Base-by-base conservation (phyloP, 2,329 filamentous ascomycete genomes). In the Botryotinia narcissicola region DNA sequence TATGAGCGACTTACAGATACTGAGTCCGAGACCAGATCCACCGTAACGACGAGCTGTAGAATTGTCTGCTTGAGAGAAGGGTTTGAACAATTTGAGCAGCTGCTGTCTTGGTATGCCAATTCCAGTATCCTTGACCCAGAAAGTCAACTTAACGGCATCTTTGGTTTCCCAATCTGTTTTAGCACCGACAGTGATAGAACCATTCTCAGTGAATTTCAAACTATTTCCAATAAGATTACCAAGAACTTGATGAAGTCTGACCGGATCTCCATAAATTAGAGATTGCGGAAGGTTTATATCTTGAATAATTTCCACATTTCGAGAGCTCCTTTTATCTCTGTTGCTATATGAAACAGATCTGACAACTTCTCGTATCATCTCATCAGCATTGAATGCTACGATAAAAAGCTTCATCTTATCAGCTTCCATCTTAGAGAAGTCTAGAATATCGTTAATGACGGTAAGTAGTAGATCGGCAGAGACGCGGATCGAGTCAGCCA, bases 361-460 rank as follows among this genome's bases (percentile, higher is more conserved):
- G 25, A 92, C 88, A 18, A 91, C 89, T 79, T 91, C 90, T 6
- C 88, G 86, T 54, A 92, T 78, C 87, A 91, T 90, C 79, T 91
- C 89, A 77, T 88, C 86, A 0, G 90, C 88, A 76, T 90, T 91
- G 82, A 91, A 91, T 12, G 89, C 88, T 72, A 90, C 90, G 74
- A 91, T 87, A 80, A 93, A 93, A 1, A 95, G 88, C 80, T 96
- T 94, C 84, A 97, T 91, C 81, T 94, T 92, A 78, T 95, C 93
- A 4, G 92, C 93, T 81, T 97, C 94, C 84, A 96, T 94, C 82
- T 97, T 97, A 42, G 94, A 97, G 81, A 97, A 97, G 82, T 98
- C 95, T 7, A 98, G 86, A 71, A 98, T 97, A 80, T 98, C 95
- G 80, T 98, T 98, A 83, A 98, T 98, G 66, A 98, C 93, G 0